These are phyloP conservation scores for Gautieria morchelliformis DNA, from an alignment of 768 basidiomycete species.

Conservation along the genomic window DNA sequence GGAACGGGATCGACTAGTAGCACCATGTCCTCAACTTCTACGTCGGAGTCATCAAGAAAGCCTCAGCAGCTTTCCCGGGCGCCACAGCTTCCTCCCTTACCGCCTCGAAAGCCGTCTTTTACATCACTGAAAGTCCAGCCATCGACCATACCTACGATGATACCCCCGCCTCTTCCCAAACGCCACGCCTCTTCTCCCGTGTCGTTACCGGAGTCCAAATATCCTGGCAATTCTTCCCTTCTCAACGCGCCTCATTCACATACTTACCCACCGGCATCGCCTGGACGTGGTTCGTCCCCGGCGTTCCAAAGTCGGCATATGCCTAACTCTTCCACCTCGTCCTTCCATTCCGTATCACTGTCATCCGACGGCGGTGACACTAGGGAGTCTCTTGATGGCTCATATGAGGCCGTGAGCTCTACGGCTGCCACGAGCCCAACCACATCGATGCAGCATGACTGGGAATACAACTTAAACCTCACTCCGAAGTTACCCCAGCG, in stretches of 20 bases:
- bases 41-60: not conserved
- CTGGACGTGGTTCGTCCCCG: conserved; percentile 15
- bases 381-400: conserved; percentile 51
- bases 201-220: not conserved
- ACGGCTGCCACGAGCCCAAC: conserved; percentile 45
- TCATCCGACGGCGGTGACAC: conserved; percentile 46
- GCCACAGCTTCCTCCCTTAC: conserved; percentile 42
- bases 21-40: not conserved
- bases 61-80: not conserved
- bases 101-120: conserved; percentile 55
- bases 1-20: not conserved
- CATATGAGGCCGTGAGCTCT: conserved; percentile 60
- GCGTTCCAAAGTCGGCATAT: conserved; percentile 28
- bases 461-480: conserved; percentile 33
- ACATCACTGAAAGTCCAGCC: conserved; percentile 23
- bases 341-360: conserved; percentile 75
- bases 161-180: conserved; percentile 15
- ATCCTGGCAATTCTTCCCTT: conserved; percentile 39
- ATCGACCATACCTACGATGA: conserved; percentile 28
- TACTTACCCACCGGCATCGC: conserved; percentile 24
- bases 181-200: conserved; percentile 20
- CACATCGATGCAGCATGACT: conserved; percentile 37
- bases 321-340: conserved; percentile 65
- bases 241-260: conserved; percentile 30
- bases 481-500: conserved; percentile 41